Base-by-base conservation (phyloP, 176 grass and related monocot species). In the Musa beccarii region DNA sequence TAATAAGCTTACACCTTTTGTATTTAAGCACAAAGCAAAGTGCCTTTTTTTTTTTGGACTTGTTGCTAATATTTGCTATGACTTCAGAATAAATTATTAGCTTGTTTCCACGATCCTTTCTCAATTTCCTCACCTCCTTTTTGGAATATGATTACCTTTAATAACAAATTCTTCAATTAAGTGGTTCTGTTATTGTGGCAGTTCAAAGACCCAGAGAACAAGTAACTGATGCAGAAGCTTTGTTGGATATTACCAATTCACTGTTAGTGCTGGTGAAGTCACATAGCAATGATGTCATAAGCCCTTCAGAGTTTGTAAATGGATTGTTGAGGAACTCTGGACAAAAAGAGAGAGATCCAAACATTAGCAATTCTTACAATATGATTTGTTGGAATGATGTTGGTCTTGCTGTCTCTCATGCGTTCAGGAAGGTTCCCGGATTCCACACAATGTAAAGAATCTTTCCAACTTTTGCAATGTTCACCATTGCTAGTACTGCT, bases 201-300 rank as follows among this genome's bases (percentile, higher is more conserved):
- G 94, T 97, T 56, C 90, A 97, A 70, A 89, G 66, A 24, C 94
- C 94, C 14, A 93, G 94, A 77, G 94, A 97, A 76, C 94, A 97
- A 83, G 87, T 97, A 59, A 88, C 90, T 21, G 94, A 97, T 78
- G 94, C 94, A 75, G 94, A 97, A 77, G 84, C 94, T 50, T 75
- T 97, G 73, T 77, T 97, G 68, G 90, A 87, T 73, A 89, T 97
- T 69, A 76, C 94, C 61, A 93, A 53, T 68, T 89, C 80, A 43
- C 73, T 98, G 56, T 76, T 91, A 28, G 85, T 82, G 53, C 87
- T 86, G 0, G 94, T 91, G 56, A 92, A 86, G 76, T 91, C 94
- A 62, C 90, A 93, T 22, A 85, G 78, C 54, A 87, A 80, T 77
- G 90, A 91, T 80, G 90, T 84, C 74, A 84, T 98, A 73, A 98